Percentiles rank a stretch among this genome's conserved stretches.
Conservation (phyloP, 352 stramenopile species). For the Phytophthora ramorum region DNA sequence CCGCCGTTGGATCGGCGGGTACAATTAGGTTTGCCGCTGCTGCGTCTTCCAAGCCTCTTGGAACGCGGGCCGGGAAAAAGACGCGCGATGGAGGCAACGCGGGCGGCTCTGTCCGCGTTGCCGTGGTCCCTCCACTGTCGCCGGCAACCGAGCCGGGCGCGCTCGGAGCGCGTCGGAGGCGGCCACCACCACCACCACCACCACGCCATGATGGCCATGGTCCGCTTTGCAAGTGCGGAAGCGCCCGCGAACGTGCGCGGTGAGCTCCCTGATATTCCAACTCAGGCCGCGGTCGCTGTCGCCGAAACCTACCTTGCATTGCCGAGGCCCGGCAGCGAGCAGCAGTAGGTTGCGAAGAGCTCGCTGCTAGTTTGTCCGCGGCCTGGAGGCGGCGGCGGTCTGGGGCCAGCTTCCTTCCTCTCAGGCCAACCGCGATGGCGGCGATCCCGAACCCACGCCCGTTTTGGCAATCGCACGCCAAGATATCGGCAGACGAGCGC, state of each 20-base stretch:
- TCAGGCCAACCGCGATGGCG: background rate
- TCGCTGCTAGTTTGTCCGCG: background rate
- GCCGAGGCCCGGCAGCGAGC: background rate
- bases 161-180: background rate
- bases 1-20: conserved; percentile 1
- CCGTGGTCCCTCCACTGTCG: conserved; percentile 32
- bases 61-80: conserved; percentile 2
- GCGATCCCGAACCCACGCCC: conserved; percentile 25
- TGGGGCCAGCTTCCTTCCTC: background rate
- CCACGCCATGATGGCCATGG: background rate
- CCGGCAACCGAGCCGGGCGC: conserved; percentile 2
- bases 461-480: conserved; percentile 38
- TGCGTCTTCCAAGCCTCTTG: too few species aligned
- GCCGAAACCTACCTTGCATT: background rate
- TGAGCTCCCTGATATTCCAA: conserved; percentile 31
- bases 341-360: conserved; percentile 24
- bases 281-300: conserved; percentile 10
- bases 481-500: conserved; percentile 28
- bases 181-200: background rate
- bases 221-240: conserved; percentile 7
- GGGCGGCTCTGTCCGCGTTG: conserved; percentile 17
- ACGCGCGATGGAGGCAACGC: conserved; percentile 19
- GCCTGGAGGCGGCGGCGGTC: background rate
- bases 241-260: conserved; percentile 25
- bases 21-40: background rate